Evolutionary conservation across 257 asterid species (phyloP).

Genomic region (Jacaranda mimosifolia): DNA sequence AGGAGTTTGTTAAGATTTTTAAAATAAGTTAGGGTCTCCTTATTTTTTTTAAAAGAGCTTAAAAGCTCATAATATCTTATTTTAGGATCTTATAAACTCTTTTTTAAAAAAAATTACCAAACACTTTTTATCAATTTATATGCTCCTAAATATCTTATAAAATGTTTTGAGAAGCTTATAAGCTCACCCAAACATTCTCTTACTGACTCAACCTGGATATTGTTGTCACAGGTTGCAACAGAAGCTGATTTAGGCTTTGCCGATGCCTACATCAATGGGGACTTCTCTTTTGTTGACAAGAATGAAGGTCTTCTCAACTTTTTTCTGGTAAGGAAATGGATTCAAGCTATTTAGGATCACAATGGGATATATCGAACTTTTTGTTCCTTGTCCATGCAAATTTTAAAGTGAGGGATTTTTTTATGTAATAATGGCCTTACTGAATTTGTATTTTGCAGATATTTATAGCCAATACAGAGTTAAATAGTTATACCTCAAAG

Average conservation of each 20-base stretch:
- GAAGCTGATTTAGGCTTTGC: slow-evolving; percentile 86
- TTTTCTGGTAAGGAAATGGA: slow-evolving; percentile 55
- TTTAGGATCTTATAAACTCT: too few relatives aligned
- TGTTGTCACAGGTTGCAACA: slow-evolving; percentile 60
- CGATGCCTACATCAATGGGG: slow-evolving; percentile 83
- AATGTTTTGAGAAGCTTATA: too few relatives aligned
- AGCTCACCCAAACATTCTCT: too few relatives aligned
- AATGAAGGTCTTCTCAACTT: slow-evolving; percentile 67
- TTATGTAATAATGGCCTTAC: slow-evolving; percentile 45
- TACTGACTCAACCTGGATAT: not conserved
- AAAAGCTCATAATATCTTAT: too few relatives aligned
- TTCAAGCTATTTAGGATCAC: not conserved
- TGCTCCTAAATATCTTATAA: too few relatives aligned
- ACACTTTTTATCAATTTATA: too few relatives aligned
- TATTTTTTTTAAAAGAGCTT: too few relatives aligned
- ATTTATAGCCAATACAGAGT: slow-evolving; percentile 65
- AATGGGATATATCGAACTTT: not conserved
- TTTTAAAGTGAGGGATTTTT: slow-evolving; percentile 34
- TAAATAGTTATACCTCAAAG: slow-evolving; percentile 48
- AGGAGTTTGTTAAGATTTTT: too few relatives aligned
- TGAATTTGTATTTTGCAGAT: slow-evolving; percentile 50
- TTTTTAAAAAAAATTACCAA: too few relatives aligned
- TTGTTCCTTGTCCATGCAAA: not conserved
- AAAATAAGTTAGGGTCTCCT: too few relatives aligned
- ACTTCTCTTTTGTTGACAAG: slow-evolving; percentile 74